Base-by-base conservation (phyloP, 768 basidiomycete genomes). In the Boletus edulis region DNA sequence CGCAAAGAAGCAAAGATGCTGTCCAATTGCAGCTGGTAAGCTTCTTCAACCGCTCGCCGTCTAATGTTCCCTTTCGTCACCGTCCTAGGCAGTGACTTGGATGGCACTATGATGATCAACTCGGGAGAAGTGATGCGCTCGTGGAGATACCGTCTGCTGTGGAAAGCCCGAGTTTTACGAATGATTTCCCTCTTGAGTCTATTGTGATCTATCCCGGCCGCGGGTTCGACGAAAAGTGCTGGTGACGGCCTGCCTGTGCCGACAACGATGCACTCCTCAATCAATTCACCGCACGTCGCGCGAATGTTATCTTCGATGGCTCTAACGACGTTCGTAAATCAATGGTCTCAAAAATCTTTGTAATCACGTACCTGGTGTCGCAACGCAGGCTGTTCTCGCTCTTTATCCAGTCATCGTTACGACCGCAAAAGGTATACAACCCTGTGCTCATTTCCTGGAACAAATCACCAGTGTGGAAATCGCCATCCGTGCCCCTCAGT, bases 351-450 rank as follows among this genome's bases (percentile, higher is more conserved):
- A 22, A 45, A 20, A n/a, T 1, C 22, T 15, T 6, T 14, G 27
- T 20, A 29, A 34, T 47, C 29, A 75, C 76, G 32, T 71, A 80
- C 78, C 82, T 84, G 47, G 89, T 89, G 63, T 91, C 89, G 63
- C 89, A 90, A 49, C 89, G 81, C 57, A 90, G 73, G 64, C 87
- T 85, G 65, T 82, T 87, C 65, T 88, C 85, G 38, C 84, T 85
- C 73, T 91, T 91, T 68, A 91, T 91, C 89, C 89, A 90, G 69
- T 91, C 89, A 61, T 91, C 89, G 56, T 89, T 82, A 40, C 89
- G 81, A 24, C 89, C 89, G 37, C 85, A 81, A 57, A 80, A 87
- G 44, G 82, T 65, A 65, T 85, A 91, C 61, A 71, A 73, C 0
- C 86, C 86, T 1, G 81, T 75, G 2, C 73, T 59, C 17, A 77